Conservation (phyloP, 1,284 basidiomycete species). For the Fomitopsis schrenkii region DNA sequence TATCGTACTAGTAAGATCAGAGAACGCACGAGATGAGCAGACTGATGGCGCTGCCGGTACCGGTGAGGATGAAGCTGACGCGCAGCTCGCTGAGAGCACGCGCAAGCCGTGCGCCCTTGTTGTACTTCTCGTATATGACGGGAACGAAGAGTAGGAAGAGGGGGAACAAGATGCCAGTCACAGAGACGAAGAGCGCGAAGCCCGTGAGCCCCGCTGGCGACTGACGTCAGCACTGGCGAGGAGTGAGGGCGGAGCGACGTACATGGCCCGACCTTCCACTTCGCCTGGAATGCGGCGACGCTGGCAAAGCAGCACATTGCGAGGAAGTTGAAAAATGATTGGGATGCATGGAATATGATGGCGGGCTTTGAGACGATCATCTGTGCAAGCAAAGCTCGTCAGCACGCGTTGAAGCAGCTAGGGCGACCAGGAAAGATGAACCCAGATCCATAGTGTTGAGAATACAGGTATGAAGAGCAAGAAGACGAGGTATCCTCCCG, state of each 20-base stretch:
- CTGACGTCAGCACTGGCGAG: constrained; percentile 8
- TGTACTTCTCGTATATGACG: constrained; percentile 82
- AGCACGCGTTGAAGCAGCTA: constrained; percentile 5
- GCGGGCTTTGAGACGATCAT: constrained; percentile 82
- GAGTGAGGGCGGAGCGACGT: constrained; percentile 30
- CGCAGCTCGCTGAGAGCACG: constrained; percentile 78
- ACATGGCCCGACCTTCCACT: constrained; percentile 82
- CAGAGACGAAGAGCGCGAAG: constrained; percentile 78
- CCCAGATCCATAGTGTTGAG: constrained; percentile 65
- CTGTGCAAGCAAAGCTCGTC: constrained; percentile 36
- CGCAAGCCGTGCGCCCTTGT: constrained; percentile 71
- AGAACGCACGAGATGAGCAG: constrained; percentile 67
- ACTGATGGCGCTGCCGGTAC: constrained; percentile 57
- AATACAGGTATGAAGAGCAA: constrained; percentile 58
- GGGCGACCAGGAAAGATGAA: constrained; percentile 29
- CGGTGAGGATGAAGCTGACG: constrained; percentile 76
- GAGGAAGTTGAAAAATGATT: constrained; percentile 87
- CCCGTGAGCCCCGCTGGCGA: constrained; percentile 74
- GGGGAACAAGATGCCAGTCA: constrained; percentile 68
- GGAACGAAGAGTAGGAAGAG: constrained; percentile 73
- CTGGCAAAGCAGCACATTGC: constrained; percentile 86
- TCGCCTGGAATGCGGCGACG: constrained; percentile 82
- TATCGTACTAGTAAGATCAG: constrained; percentile 10
- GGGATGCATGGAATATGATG: constrained; percentile 66
- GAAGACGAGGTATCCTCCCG: constrained; percentile 47